Conservation (phyloP, 139 green algal species). For the Chlorella vulgaris region DNA sequence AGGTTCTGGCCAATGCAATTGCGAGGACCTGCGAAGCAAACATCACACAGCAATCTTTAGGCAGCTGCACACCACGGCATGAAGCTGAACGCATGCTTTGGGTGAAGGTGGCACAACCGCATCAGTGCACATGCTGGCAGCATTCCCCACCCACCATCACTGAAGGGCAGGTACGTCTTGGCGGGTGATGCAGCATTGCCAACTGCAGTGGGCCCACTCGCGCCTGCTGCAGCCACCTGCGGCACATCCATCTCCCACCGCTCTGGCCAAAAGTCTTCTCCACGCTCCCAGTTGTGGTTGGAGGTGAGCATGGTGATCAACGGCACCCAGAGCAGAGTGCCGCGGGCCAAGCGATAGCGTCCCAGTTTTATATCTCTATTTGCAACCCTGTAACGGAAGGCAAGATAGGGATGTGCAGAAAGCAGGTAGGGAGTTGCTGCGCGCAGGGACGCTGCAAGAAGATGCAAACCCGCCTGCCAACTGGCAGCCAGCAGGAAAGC, state of each 20-base stretch:
- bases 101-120: no score
- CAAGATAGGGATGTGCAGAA: no score
- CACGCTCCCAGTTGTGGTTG: conserved; percentile 22
- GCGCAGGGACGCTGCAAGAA: no score
- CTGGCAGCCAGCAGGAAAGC: no score
- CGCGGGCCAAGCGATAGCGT: not conserved
- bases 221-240: not conserved
- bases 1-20: conserved; percentile 28
- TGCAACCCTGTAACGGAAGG: not conserved
- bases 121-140: not conserved
- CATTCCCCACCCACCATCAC: not conserved
- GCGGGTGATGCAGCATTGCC: not conserved
- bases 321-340: conserved; percentile 6
- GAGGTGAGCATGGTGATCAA: conserved; percentile 11
- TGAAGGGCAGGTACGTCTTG: conserved; percentile 24
- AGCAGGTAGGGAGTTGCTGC: no score
- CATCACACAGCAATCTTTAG: not conserved
- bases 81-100: no score
- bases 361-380: not conserved
- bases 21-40: conserved; percentile 9
- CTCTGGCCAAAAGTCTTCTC: conserved; percentile 19
- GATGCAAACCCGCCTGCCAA: no score
- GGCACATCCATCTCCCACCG: not conserved
- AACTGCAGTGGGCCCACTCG: not conserved
- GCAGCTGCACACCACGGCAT: no score